Base-by-base conservation (phyloP, 2,329 filamentous ascomycete genomes). In the Paracoccidioides lutzii region DNA sequence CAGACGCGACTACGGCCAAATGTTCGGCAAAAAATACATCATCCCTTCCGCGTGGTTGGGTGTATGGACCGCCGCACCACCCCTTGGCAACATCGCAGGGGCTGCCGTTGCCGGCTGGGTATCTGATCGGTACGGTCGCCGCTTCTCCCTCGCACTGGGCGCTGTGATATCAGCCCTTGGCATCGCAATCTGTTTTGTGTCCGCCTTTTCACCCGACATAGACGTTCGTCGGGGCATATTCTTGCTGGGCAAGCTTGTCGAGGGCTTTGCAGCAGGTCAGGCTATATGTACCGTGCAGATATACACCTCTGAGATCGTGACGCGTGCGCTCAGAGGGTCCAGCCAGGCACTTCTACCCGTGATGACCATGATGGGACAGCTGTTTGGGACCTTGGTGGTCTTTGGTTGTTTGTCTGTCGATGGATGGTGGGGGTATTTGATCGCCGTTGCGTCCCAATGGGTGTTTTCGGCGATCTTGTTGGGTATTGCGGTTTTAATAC, bases 271-370 rank as follows among this genome's bases (percentile, higher is more conserved):
- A 1, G 71, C 77, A 41, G 76, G 76, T 10, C 69, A 74, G 49
- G 66, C 76, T 54, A 73, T 73, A 64, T 67, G 70, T 41, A 69
- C 70, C 6, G 67, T 69, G 3, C 68, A 74, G 56, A 78, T 76
- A 0, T 78, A 78, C 65, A 71, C 78, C 60, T 78, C 76, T 12
- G 77, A 79, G 58, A 73, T 76, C n/a, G 63, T 75, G 0, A 76
- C 77, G 0, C 67, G 72, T 0, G 66, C 65, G 3, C 67, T 79
- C 6, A 69, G 77, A 40, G 77, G 74, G 2, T 71, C 76, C 0
- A 68, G 73, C 2, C 71, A 79, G 61, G 74, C 76, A 1, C 69
- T 78, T 46, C 74, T 78, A 53, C 76, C 77, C 4, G 72, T 73
- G 3, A 77, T 78, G 61, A 76, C 71, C 15, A 67, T 78, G 3